Base-by-base conservation (phyloP, 495 filamentous ascomycete genomes). In the Platismatia glauca region DNA sequence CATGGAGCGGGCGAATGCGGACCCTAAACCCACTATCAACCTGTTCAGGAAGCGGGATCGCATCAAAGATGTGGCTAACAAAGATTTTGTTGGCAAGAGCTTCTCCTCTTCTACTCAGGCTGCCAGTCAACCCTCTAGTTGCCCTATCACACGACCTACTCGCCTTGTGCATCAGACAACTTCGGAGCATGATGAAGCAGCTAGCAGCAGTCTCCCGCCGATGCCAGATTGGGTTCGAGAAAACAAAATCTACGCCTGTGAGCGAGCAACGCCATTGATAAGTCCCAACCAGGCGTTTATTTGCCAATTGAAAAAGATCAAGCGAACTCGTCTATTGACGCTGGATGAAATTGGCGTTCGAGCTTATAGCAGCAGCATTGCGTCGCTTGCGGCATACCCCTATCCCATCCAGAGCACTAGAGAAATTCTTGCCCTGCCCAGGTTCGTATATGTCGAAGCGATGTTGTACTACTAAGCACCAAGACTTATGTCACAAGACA, bases 351-450 rank as follows among this genome's bases (percentile, higher is more conserved):
- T 95, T 56, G 90, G 90, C 16, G 83, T 91, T 0, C 82, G 89
- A n/a, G 91, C 92, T 0, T 97, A 97, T 70, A 90, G 88, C 59
- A 90, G 86, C 7, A 85, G 85, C 55, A 96, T 98, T 60, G 90
- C 94, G 15, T 73, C 88, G 1, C 67, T 98, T 2, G 83, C 87
- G 18, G 89, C 94, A 15, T 97, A 97, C 68, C 92, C 94, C 0
- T 81, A 87, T 62, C 71, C 70, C 33, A 65, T 90, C 50, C 75
- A 70, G 20, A 73, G 73, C 9, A 68, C 79, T 8, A 67, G 72
- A 53, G 91, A 97, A 68, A 78, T 97, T 22, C 68, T 81, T 8
- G 70, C 79, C 13, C 75, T 98, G 0, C 94, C 95, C n/a, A 20
- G 41, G 41, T 43, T n/a, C 41, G 41, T 43, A 43, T 3, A 43